Conservation (phyloP, 202 grass and related monocot species). For the Cymbopogon flexuosus region DNA sequence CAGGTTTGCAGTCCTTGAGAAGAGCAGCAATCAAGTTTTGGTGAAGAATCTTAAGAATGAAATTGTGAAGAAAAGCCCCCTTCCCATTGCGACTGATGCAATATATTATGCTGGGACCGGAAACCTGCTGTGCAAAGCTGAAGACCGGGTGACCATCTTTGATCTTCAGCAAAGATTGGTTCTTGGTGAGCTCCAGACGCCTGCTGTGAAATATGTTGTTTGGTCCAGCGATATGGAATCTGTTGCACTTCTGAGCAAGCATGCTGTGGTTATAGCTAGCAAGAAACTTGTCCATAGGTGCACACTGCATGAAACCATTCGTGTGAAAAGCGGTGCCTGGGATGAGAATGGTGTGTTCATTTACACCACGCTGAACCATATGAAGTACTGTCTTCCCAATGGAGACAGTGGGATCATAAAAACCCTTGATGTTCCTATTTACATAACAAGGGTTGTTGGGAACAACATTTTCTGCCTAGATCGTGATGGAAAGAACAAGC, state of each 20-base stretch:
- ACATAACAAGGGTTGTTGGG: conserved; percentile 85
- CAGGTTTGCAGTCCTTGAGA: conserved; percentile 93
- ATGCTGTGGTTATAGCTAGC: conserved; percentile 84
- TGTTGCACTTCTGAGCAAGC: conserved; percentile 88
- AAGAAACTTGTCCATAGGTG: conserved; percentile 82
- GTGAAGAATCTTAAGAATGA: conserved; percentile 97
- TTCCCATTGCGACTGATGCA: conserved; percentile 80
- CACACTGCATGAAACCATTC: conserved; percentile 93
- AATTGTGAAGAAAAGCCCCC: conserved; percentile 84
- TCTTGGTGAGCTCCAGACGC: conserved; percentile 85
- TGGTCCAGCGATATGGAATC: conserved; percentile 97
- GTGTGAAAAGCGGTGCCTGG: conserved; percentile 99
- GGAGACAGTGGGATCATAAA: conserved; percentile 92
- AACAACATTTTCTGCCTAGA: conserved; percentile 84
- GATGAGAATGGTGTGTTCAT: conserved; percentile 94
- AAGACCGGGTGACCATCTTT: conserved; percentile 85
- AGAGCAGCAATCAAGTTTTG: conserved; percentile 88
- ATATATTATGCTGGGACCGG: conserved; percentile 97
- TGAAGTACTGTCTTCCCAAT: conserved; percentile 98
- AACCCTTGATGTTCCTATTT: conserved; percentile 91
- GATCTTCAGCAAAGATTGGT: conserved; percentile 92
- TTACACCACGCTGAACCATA: conserved; percentile 95
- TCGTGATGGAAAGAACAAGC: conserved; percentile 88
- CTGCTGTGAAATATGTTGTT: conserved; percentile 81
- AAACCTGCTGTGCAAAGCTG: conserved; percentile 83